These are phyloP conservation scores for Arctium minus DNA, from an alignment of 129 eudicot species.

Conservation along the genomic window DNA sequence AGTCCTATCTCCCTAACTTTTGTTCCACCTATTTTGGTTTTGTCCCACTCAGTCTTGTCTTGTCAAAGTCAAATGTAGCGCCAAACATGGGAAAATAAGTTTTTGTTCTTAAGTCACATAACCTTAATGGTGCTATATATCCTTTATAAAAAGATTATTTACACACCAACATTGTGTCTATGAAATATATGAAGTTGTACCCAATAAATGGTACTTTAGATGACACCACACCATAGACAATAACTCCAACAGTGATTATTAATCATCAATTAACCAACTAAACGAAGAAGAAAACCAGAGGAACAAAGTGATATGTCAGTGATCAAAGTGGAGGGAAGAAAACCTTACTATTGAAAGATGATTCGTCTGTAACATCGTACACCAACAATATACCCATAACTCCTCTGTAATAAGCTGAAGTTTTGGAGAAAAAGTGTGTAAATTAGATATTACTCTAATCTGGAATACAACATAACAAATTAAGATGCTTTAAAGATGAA, in stretches of 20 bases:
- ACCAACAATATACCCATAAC: slow-evolving; percentile 92
- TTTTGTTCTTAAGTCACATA: not conserved
- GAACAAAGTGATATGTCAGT: not conserved
- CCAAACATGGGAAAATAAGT: too few relatives aligned
- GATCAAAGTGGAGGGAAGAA: slow-evolving; percentile 10
- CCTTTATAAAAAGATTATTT: not conserved
- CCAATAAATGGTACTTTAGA: not conserved
- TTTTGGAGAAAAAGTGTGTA: not conserved
- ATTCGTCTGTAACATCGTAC: slow-evolving; percentile 83
- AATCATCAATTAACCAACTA: not conserved
- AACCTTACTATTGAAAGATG: slow-evolving; percentile 87
- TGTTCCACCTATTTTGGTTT: not conserved
- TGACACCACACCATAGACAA: not conserved
- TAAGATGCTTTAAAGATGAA: not conserved
- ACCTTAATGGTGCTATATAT: not conserved
- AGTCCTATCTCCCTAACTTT: not conserved
- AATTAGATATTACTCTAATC: not conserved
- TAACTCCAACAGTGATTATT: not conserved
- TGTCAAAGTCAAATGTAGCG: too few relatives aligned
- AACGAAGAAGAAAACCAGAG: not conserved
- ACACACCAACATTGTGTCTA: not conserved
- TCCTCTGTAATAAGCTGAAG: slow-evolving; percentile 81
- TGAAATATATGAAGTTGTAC: not conserved
- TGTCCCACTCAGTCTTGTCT: too few relatives aligned
- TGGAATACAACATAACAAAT: slow-evolving; percentile 2